Percentiles rank a stretch among this genome's conserved stretches.
phyloP scores from a whole-genome alignment of 1,284 basidiomycete genomes.

The Ganoderma leucocontextum region DNA sequence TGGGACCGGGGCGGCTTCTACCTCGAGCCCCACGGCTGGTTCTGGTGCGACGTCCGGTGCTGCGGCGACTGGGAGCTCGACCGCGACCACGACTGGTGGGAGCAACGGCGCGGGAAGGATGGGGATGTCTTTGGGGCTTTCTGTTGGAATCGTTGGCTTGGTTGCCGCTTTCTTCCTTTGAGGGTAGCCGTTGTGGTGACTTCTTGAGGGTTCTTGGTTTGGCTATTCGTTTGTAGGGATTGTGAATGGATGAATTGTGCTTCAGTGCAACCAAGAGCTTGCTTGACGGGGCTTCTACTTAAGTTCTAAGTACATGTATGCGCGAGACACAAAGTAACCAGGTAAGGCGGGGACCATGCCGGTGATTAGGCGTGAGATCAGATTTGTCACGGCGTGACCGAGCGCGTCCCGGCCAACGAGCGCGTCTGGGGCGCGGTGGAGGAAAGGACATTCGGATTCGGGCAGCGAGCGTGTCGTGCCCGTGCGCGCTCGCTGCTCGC shows the following conservation, averaged over 20 bases:
- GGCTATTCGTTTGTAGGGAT: conserved; percentile 1
- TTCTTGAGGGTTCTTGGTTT: not conserved
- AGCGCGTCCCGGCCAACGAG: conserved; percentile 22
- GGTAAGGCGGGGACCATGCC: not conserved
- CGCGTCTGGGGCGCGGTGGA: conserved; percentile 7
- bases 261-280: conserved; percentile 9
- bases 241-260: not conserved
- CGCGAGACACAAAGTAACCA: not conserved
- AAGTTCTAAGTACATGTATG: not conserved
- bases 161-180: conserved; percentile 27
- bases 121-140: conserved; percentile 14
- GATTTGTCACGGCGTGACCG: conserved; percentile 29
- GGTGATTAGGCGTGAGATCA: not conserved
- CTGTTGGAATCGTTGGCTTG: conserved; percentile 26
- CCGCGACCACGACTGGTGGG: conserved; percentile 9
- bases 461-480: not conserved
- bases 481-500: not conserved
- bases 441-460: not conserved
- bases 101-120: conserved; percentile 23
- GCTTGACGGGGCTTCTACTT: conserved; percentile 3
- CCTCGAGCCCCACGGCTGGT: conserved; percentile 17
- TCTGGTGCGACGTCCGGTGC: conserved; percentile 13
- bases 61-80: conserved; percentile 3
- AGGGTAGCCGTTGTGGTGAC: conserved; percentile 4
- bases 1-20: not conserved